phyloP scores from a whole-genome alignment of 192 early-diverging fungal genomes.

The Coemansia umbellata region DNA sequence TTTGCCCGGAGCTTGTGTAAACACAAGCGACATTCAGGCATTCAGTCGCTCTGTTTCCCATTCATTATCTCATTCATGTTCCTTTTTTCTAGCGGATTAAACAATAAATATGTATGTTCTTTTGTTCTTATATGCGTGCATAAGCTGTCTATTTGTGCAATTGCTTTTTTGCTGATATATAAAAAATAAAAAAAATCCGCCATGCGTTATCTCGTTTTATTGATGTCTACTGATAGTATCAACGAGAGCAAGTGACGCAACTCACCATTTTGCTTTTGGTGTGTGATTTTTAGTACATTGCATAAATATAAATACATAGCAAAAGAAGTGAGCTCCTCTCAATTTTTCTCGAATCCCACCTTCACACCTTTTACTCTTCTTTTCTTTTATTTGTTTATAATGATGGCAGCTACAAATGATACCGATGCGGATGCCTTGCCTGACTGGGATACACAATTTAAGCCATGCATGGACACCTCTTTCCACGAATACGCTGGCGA shows the following conservation, averaged over 20 bases:
- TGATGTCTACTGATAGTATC: too few species aligned
- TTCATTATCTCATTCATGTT: not conserved
- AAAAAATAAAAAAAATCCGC: too few species aligned
- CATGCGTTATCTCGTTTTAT: too few species aligned
- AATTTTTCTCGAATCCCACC: too few species aligned
- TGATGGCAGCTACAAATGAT: not conserved
- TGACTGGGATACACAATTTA: not conserved
- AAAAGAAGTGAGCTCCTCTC: too few species aligned
- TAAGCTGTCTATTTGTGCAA: not conserved
- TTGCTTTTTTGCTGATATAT: too few species aligned
- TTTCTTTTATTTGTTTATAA: not conserved
- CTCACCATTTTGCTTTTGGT: too few species aligned
- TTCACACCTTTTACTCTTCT: too few species aligned
- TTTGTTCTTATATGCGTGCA: not conserved
- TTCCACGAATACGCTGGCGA: conserved; percentile 4
- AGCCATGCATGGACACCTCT: not conserved
- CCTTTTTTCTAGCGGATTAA: not conserved
- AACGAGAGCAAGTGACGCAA: too few species aligned
- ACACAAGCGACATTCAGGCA: not conserved
- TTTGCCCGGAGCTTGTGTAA: conserved; percentile 9
- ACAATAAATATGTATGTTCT: not conserved
- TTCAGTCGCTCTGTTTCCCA: not conserved
- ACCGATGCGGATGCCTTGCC: not conserved
- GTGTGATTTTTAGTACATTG: not conserved
- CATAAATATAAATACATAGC: not conserved